Conservation (phyloP, 345 rosid species). For the Lumnitzera racemosa region DNA sequence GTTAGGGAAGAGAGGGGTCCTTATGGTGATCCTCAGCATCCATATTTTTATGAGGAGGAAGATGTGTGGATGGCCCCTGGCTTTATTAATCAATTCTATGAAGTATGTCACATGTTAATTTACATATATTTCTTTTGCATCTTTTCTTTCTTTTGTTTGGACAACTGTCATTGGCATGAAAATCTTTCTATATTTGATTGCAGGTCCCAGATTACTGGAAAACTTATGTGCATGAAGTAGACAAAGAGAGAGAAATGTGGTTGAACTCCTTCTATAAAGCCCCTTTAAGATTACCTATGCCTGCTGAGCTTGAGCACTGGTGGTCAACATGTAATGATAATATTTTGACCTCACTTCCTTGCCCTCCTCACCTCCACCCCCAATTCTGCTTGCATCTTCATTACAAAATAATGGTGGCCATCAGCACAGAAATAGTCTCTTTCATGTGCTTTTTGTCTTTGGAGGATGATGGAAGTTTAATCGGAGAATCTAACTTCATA, state of each 20-base stretch:
- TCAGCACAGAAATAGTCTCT: no score
- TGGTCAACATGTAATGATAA: conserved; percentile 57
- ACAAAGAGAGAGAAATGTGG: conserved; percentile 92
- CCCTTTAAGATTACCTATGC: conserved; percentile 90
- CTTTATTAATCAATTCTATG: conserved; percentile 84
- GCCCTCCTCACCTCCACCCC: no score
- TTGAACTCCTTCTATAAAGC: conserved; percentile 89
- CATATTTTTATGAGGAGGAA: conserved; percentile 85
- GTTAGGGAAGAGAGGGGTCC: conserved; percentile 93
- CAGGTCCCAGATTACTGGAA: conserved; percentile 97
- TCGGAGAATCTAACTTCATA: not conserved
- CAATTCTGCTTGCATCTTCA: no score
- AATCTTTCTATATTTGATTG: conserved; percentile 10
- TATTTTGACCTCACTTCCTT: not conserved
- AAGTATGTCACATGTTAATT: conserved; percentile 31
- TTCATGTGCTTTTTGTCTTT: not conserved
- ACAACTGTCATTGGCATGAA: conserved; percentile 3
- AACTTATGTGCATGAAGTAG: conserved; percentile 75
- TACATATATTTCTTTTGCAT: conserved; percentile 4
- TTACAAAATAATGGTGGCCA: no score
- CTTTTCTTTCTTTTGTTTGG: not conserved
- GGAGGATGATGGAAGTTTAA: not conserved
- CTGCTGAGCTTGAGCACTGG: conserved; percentile 94
- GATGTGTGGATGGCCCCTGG: conserved; percentile 99
- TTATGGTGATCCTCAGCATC: conserved; percentile 85